Base-by-base conservation (phyloP, 2,329 filamentous ascomycete genomes). In the Sporothrix humicola region DNA sequence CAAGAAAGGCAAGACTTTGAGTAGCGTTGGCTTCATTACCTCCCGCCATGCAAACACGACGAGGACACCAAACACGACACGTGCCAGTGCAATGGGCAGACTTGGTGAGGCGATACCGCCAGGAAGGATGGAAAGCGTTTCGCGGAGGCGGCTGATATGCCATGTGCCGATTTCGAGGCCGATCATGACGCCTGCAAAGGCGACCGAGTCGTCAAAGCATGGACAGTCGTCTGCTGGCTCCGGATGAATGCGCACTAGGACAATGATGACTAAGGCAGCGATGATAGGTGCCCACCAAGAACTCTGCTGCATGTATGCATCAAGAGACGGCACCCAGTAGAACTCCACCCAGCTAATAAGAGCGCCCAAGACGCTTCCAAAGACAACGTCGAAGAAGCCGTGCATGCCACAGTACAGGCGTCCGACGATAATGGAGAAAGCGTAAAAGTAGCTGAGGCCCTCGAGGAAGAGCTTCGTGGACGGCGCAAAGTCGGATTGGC, bases 361-460 rank as follows among this genome's bases (percentile, higher is more conserved):
- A 12, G 90, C 91, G 46, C 96, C 96, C 73, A 98, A 86, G 15
- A 90, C 78, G 72, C 92, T 93, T 7, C 96, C 96, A 73, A 96
- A 82, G 15, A 96, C 83, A 31, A 98, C 94, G 81, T 99, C 96
- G 59, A 96, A 86, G 82, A 98, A 97, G 12, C 96, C 96, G 82
- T 99, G 96, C 96, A 99, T 99, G 75, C 96, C 96, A 80, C 96
- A 99, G 84, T 99, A 98, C 50, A 99, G 85, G 23, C 96, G 90
- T 6, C 96, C 96, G 75, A 98, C 85, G 56, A 98, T 88, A 79
- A 99, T 98, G 37, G 95, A 98, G 13, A 89, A 83, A 48, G 93
- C 93, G 80, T 98, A 99, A 77, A 93, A 91, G 81, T 96, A 97
- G 56, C 92, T 90, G 6, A 93, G 81, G 5, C 83, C 81, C 79